Percentiles rank a stretch among this genome's conserved stretches.
Conservation (phyloP, 106 monocot species). For the Dendrobium catenatum region DNA sequence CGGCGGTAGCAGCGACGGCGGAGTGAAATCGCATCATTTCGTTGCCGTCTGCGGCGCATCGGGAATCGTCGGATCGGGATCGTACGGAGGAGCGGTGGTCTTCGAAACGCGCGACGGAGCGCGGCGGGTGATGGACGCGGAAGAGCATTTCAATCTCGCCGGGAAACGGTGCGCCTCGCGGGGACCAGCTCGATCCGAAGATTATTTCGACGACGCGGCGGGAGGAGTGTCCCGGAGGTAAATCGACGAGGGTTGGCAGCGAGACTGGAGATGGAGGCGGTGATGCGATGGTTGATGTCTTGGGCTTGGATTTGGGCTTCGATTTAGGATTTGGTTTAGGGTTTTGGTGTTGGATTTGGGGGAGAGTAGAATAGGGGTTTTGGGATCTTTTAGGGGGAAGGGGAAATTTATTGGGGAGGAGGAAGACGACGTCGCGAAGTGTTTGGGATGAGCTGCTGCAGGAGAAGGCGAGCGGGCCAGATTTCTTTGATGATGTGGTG, state of each 20-base stretch:
- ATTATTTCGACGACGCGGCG: constrained; percentile 75
- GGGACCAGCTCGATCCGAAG: constrained; percentile 69
- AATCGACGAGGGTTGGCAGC: constrained; percentile 38
- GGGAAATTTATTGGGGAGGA: constrained; percentile 20
- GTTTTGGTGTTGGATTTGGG: constrained; percentile 19
- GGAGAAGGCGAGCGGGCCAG: constrained; percentile 11
- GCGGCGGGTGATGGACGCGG: constrained; percentile 67
- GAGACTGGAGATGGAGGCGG: constrained; percentile 15
- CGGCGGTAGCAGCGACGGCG: not conserved
- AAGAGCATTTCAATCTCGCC: constrained; percentile 71
- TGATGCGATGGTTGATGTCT: constrained; percentile 2
- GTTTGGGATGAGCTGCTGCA: constrained; percentile 28
- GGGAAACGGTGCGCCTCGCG: constrained; percentile 28
- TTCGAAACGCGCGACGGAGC: constrained; percentile 67
- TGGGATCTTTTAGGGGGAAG: constrained; percentile 14
- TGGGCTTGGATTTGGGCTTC: constrained; percentile 12
- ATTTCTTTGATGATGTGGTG: constrained; percentile 9
- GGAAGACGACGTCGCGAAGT: constrained; percentile 29
- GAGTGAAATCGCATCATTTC: constrained; percentile 86
- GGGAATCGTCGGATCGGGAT: constrained; percentile 19
- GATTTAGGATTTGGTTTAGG: constrained; percentile 3
- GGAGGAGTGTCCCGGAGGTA: constrained; percentile 59
- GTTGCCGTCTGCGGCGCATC: constrained; percentile 84
- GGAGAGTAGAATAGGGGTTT: not conserved
- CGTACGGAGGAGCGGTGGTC: constrained; percentile 58